Evolutionary conservation across 2,329 filamentous ascomycete genomes (phyloP).

Genomic region (Myriosclerotinia scirpicola): DNA sequence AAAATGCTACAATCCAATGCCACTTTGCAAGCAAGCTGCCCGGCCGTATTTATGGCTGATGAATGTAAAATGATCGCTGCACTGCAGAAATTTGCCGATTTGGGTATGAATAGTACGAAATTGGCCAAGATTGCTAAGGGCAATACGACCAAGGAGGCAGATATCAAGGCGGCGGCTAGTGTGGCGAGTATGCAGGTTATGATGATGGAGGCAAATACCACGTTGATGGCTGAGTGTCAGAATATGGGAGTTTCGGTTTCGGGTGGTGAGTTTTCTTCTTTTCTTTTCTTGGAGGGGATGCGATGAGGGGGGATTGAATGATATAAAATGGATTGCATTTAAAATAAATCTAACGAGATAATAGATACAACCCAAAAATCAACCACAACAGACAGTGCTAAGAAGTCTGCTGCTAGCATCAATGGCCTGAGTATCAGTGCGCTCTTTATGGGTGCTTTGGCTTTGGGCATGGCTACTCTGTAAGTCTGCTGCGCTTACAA

Average conservation of each 20-base stretch:
- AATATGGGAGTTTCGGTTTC: conserved; percentile 8
- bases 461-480: background rate
- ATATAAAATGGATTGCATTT: background rate
- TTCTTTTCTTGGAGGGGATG: background rate
- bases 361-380: conserved; percentile 7
- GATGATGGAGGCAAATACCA: conserved; percentile 42
- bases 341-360: background rate
- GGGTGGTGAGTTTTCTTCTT: background rate
- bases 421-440: conserved; percentile 1
- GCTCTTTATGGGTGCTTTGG: conserved; percentile 6
- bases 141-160: conserved; percentile 43
- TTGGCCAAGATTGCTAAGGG: conserved; percentile 41
- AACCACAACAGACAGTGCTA: background rate
- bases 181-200: conserved; percentile 38
- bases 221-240: conserved; percentile 36
- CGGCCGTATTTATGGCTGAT: conserved; percentile 13
- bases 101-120: conserved; percentile 43
- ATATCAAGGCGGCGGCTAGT: conserved; percentile 44
- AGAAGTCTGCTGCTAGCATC: background rate
- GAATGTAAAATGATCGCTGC: conserved; percentile 17
- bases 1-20: conserved; percentile 26
- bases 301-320: too few relatives aligned
- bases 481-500: background rate
- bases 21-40: conserved; percentile 30
- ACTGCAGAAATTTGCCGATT: conserved; percentile 32